Evolutionary conservation across 192 early-diverging fungal genomes (phyloP).

Genomic region (Coemansia sp.): DNA sequence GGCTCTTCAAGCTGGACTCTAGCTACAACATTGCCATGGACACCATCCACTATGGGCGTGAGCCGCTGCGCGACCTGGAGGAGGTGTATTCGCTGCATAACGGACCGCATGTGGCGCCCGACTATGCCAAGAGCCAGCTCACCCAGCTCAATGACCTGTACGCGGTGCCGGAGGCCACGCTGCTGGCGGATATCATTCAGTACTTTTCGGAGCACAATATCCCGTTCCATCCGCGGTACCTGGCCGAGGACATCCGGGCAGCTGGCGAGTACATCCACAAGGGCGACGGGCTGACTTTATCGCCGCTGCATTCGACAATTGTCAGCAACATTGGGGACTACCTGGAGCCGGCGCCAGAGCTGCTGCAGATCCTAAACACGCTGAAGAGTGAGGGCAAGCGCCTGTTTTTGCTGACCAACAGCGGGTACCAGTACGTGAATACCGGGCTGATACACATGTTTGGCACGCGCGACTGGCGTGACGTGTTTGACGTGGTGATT

Average conservation of each 20-base stretch:
- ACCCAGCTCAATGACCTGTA: constrained; percentile 62
- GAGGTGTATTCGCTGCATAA: constrained; percentile 55
- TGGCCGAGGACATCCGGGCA: constrained; percentile 55
- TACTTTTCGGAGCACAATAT: constrained; percentile 56
- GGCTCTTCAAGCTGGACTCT: constrained; percentile 63
- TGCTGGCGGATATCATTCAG: constrained; percentile 59
- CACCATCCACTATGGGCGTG: constrained; percentile 53
- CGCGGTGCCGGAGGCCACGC: constrained; percentile 54
- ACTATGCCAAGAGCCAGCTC: constrained; percentile 55
- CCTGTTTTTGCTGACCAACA: constrained; percentile 59
- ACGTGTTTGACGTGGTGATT: constrained; percentile 60
- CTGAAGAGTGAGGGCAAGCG: constrained; percentile 52
- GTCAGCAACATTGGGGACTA: constrained; percentile 51
- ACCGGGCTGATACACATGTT: constrained; percentile 53
- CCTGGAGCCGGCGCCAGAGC: constrained; percentile 46
- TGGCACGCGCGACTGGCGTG: constrained; percentile 50
- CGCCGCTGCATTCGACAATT: constrained; percentile 50
- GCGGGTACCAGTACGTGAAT: constrained; percentile 54
- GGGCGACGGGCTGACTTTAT: constrained; percentile 45
- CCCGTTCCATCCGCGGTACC: constrained; percentile 60
- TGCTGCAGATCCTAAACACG: constrained; percentile 51
- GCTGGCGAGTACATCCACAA: constrained; percentile 56
- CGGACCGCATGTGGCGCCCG: constrained; percentile 56
- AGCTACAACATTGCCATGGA: constrained; percentile 62
- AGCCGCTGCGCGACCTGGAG: constrained; percentile 53